Evolutionary conservation across 1,284 basidiomycete genomes (phyloP).

Genomic region (Flammula alnicola): DNA sequence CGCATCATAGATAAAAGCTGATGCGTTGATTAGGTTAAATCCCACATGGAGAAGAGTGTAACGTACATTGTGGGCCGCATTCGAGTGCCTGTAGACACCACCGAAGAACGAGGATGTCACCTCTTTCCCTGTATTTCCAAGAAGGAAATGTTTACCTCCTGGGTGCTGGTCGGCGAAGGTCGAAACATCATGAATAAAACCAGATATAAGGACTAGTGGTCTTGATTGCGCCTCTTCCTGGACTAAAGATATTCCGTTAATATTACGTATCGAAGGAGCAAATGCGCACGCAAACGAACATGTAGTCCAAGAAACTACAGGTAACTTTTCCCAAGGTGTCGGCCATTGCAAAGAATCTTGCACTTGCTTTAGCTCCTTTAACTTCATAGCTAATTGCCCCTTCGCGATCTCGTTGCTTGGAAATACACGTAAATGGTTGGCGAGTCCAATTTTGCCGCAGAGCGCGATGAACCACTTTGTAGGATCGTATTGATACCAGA

Average conservation of each 20-base stretch:
- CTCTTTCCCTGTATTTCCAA: constrained; percentile 74
- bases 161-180: constrained; percentile 82
- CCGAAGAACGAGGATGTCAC: constrained; percentile 54
- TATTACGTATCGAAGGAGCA: neutral
- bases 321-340: constrained; percentile 61
- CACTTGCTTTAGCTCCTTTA: constrained; percentile 71
- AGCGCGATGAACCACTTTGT: constrained; percentile 79
- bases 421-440: constrained; percentile 80
- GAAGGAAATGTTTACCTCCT: constrained; percentile 72
- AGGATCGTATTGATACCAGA: constrained; percentile 67
- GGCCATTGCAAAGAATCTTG: constrained; percentile 79
- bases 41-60: constrained; percentile 18
- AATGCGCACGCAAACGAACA: constrained; percentile 49
- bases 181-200: constrained; percentile 87
- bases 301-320: constrained; percentile 82
- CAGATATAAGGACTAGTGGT: constrained; percentile 75
- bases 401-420: constrained; percentile 88
- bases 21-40: constrained; percentile 29
- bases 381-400: constrained; percentile 82
- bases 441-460: constrained; percentile 69
- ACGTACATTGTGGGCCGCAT: constrained; percentile 81
- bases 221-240: constrained; percentile 69
- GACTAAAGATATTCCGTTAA: constrained; percentile 44
- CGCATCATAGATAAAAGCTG: constrained; percentile 84
- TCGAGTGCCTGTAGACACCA: constrained; percentile 57